Percentiles rank a stretch among this genome's conserved stretches.
phyloP scores from a whole-genome alignment of 2,329 filamentous ascomycete species.

The Lecanoromycetidae sp. region DNA sequence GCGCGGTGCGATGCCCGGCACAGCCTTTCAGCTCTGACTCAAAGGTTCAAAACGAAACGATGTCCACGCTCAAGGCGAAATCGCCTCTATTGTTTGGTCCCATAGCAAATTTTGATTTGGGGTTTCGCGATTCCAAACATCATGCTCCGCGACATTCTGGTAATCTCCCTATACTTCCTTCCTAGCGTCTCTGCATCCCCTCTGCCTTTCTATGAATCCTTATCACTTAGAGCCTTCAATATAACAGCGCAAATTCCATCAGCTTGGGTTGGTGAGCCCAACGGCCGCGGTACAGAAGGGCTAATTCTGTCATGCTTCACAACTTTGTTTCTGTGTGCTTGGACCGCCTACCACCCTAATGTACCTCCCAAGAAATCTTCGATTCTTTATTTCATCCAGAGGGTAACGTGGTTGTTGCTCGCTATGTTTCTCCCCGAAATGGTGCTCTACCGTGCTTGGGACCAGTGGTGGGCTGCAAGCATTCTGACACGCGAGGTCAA shows the following conservation, averaged over 20 bases:
- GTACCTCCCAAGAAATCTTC: neutral
- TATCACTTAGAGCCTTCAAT: neutral
- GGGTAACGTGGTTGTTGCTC: slow-evolving; percentile 8
- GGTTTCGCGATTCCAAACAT: no score
- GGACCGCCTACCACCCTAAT: slow-evolving; percentile 13
- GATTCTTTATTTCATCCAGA: neutral
- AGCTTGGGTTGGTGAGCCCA: neutral
- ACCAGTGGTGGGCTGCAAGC: slow-evolving; percentile 14
- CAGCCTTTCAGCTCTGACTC: no score
- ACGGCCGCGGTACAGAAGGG: neutral
- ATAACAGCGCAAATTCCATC: neutral
- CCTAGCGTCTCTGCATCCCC: neutral
- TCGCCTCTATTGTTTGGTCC: no score
- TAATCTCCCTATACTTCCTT: neutral
- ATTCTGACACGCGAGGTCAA: slow-evolving; percentile 4
- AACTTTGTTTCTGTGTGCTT: slow-evolving; percentile 11
- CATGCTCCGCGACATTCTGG: neutral
- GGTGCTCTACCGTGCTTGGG: slow-evolving; percentile 6
- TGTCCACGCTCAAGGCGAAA: no score
- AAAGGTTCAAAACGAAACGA: no score
- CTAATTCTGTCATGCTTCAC: slow-evolving; percentile 7
- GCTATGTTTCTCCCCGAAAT: slow-evolving; percentile 9
- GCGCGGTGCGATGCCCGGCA: no score
- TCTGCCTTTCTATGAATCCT: neutral
- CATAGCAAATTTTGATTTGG: no score